Evolutionary conservation across 2,329 filamentous ascomycete genomes (phyloP).

Genomic region (Hymenotorrendiella dingleyae): DNA sequence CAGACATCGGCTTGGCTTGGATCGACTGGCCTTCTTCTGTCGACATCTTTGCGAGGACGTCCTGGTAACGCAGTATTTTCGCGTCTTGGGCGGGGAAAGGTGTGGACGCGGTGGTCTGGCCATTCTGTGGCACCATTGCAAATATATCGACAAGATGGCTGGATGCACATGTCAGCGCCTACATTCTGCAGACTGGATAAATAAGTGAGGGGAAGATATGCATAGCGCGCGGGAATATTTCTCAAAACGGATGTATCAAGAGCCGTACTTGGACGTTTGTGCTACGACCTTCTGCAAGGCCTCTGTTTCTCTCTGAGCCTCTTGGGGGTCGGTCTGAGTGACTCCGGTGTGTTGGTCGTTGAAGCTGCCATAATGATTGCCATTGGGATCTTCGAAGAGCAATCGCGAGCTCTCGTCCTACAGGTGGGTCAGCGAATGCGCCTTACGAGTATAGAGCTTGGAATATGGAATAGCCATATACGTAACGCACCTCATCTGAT

Average conservation of each 20-base stretch:
- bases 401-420: constrained; percentile 40
- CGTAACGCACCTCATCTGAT: constrained; percentile 47
- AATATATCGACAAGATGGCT: constrained; percentile 66
- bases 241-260: too few species aligned
- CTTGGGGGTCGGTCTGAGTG: constrained; percentile 52
- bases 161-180: constrained; percentile 9
- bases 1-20: constrained; percentile 25
- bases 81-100: constrained; percentile 49
- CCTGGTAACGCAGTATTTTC: constrained; percentile 52
- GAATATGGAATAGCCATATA: background rate
- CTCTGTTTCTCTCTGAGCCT: constrained; percentile 58
- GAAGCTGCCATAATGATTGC: constrained; percentile 58
- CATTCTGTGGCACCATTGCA: constrained; percentile 52
- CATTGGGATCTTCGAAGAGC: constrained; percentile 55
- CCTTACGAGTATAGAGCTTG: background rate
- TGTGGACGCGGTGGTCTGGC: constrained; percentile 30
- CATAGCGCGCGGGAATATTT: too few species aligned
- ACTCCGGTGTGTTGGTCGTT: constrained; percentile 46
- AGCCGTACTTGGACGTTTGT: constrained; percentile 54
- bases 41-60: constrained; percentile 54
- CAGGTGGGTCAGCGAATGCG: constrained; percentile 7
- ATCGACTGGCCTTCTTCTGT: constrained; percentile 41
- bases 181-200: too few species aligned
- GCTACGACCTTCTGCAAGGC: constrained; percentile 58
- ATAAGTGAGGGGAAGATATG: constrained; percentile 4